phyloP scores from a whole-genome alignment of 805 yeast species.

The Kurtzmaniella fragi region DNA sequence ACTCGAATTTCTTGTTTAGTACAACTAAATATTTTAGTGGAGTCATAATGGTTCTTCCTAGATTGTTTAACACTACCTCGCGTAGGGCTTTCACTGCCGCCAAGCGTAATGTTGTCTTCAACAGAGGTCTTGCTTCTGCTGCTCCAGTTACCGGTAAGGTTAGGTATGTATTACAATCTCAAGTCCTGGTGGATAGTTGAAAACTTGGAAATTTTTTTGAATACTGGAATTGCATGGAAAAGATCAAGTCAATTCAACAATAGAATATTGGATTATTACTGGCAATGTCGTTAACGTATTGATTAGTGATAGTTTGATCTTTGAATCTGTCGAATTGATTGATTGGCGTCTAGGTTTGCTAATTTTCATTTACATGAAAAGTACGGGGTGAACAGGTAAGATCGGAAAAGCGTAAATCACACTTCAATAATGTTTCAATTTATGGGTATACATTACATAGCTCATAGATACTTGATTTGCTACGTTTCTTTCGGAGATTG shows the following conservation, averaged over 20 bases:
- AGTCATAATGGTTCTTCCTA: constrained; percentile 48
- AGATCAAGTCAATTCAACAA: too few species aligned
- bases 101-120: constrained; percentile 71
- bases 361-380: not conserved
- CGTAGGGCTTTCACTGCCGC: constrained; percentile 88
- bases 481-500: too few species aligned
- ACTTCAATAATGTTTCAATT: too few species aligned
- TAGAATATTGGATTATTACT: too few species aligned
- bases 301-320: too few species aligned
- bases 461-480: too few species aligned
- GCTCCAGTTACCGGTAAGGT: constrained; percentile 77
- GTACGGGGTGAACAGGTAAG: too few species aligned
- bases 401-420: too few species aligned
- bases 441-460: too few species aligned
- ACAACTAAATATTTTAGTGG: constrained; percentile 5
- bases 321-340: not conserved
- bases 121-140: constrained; percentile 75
- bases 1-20: not conserved
- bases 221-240: too few species aligned
- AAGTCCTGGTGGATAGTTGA: not conserved
- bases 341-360: not conserved
- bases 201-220: too few species aligned
- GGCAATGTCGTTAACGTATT: too few species aligned
- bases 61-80: constrained; percentile 52
- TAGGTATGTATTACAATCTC: constrained; percentile 54